Evolutionary conservation across 768 basidiomycete genomes (phyloP), one percentile per base, ranked within the genome.

Genomic region (Collybia sordida): DNA sequence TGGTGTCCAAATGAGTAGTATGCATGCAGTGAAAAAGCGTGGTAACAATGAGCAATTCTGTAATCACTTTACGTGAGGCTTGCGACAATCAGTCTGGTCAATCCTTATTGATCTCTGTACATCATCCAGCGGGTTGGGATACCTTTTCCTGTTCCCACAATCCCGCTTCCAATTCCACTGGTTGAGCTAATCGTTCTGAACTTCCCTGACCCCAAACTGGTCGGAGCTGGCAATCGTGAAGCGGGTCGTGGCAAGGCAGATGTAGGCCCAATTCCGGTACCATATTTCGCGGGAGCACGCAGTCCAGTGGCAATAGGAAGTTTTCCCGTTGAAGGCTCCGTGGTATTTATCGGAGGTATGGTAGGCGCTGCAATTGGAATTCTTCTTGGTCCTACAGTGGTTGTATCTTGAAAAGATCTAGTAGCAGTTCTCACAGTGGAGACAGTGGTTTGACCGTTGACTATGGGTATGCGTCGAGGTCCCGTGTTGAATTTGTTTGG

Each of bases 391-490:
- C 57, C 57, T 27, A 3, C 51, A 17, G 19, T 25, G 23, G 24
- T 39, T n/a, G 37, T 48, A 27, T 14, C n/a, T 24, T 41, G 51
- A n/a, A 46, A 46, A 3, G 44, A 52, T n/a, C 39, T 23, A 27
- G 31, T 23, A 11, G 17, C 49, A 12, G 47, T 42, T 35, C 35
- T 42, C 17, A 23, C 49, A 15, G 18, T 50, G 25, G 21, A 23
- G 23, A 25, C 2, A 21, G 38, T 52, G 27, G 47, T 25, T 17
- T 54, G 50, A 25, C 31, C 45, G 12, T 59, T 56, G 39, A 50
- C 38, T 31, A 66, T 56, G 7, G 64, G 62, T 47, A 75, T 62
- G 23, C 77, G 68, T 46, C 70, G 65, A 34, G 74, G 71, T 14
- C 73, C 73, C 43, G 56, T 54, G 12, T 45, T 54, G 23, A 52